phyloP scores from a whole-genome alignment of 768 basidiomycete genomes.

The Glaciozyma martinii region DNA sequence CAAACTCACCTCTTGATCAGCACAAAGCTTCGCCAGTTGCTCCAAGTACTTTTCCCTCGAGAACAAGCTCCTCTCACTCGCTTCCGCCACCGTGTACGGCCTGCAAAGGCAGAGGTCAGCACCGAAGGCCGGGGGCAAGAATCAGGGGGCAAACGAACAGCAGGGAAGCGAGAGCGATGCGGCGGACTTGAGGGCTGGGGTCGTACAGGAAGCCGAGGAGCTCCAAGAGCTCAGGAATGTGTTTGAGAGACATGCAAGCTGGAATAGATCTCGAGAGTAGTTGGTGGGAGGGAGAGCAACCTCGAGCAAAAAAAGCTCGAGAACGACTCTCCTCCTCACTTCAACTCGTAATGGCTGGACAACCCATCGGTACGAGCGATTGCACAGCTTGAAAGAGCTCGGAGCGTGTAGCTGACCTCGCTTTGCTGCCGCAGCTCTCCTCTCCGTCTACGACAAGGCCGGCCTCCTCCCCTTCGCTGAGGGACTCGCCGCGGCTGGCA shows the following conservation, averaged over 20 bases:
- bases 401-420: background rate
- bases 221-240: constrained; percentile 43
- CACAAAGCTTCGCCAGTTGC: constrained; percentile 75
- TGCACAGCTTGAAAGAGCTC: background rate
- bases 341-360: background rate
- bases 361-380: background rate
- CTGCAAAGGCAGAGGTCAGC: constrained; percentile 64
- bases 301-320: background rate
- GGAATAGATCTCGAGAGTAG: background rate
- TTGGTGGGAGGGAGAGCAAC: background rate
- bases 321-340: background rate
- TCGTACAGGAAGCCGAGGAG: constrained; percentile 77
- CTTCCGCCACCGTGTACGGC: constrained; percentile 51
- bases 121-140: constrained; percentile 58
- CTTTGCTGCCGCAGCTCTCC: constrained; percentile 48
- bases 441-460: constrained; percentile 95
- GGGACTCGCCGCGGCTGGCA: constrained; percentile 69
- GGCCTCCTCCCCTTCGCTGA: constrained; percentile 78
- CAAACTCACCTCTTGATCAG: constrained; percentile 48
- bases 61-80: constrained; percentile 44
- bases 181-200: constrained; percentile 74
- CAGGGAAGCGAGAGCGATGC: constrained; percentile 74
- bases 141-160: constrained; percentile 48
- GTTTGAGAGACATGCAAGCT: background rate
- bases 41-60: constrained; percentile 56